Conservation (phyloP, 805 yeast species). For the Pichia insulana region DNA sequence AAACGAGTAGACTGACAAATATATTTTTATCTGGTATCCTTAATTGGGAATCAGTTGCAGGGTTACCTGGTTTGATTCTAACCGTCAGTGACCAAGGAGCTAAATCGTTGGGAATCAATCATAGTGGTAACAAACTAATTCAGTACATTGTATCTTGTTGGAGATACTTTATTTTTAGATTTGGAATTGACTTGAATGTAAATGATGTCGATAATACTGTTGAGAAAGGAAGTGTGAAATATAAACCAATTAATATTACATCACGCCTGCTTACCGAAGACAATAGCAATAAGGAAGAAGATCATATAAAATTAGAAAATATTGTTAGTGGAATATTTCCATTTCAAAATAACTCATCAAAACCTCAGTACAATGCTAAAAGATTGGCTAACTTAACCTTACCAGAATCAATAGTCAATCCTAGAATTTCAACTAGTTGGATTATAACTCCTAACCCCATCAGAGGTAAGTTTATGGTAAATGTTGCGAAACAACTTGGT, state of each 20-base stretch:
- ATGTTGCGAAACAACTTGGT: slow-evolving; percentile 59
- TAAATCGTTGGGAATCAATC: slow-evolving; percentile 44
- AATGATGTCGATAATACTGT: slow-evolving; percentile 11
- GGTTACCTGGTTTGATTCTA: slow-evolving; percentile 81
- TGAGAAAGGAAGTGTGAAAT: slow-evolving; percentile 12
- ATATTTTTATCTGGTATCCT: slow-evolving; percentile 74
- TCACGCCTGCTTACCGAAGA: neutral
- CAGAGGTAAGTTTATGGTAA: slow-evolving; percentile 68
- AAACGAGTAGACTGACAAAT: slow-evolving; percentile 48
- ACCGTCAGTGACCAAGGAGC: slow-evolving; percentile 76
- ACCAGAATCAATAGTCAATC: slow-evolving; percentile 20
- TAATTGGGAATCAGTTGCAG: slow-evolving; percentile 77
- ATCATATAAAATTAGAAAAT: slow-evolving; percentile 5
- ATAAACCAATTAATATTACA: slow-evolving; percentile 18
- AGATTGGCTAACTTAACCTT: slow-evolving; percentile 17
- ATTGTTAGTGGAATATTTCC: slow-evolving; percentile 21
- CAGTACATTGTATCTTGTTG: slow-evolving; percentile 65
- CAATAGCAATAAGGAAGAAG: slow-evolving; percentile 1
- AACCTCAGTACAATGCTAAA: slow-evolving; percentile 10
- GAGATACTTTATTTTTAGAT: slow-evolving; percentile 80
- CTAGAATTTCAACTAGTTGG: slow-evolving; percentile 47
- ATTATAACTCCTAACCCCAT: slow-evolving; percentile 57
- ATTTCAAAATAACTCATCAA: slow-evolving; percentile 6
- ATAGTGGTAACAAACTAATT: slow-evolving; percentile 36
- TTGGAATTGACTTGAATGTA: slow-evolving; percentile 45